These are phyloP conservation scores for Fusarium pseudonygamai DNA, from an alignment of 2,329 filamentous ascomycete genomes.

Conservation along the genomic window DNA sequence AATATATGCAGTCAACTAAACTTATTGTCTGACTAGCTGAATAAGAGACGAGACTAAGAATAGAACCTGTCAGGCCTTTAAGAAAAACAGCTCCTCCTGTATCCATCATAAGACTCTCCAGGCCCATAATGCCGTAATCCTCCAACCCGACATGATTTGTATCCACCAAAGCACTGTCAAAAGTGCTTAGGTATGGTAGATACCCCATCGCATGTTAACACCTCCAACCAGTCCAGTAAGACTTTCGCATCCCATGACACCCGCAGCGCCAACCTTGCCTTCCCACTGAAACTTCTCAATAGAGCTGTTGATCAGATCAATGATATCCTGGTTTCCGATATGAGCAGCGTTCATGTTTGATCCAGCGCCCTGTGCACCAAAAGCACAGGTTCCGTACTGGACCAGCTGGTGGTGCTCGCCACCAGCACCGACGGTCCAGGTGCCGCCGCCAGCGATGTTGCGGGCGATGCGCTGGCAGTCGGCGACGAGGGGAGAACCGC, in stretches of 20 bases:
- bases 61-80: neutral
- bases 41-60: no score
- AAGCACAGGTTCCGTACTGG: neutral
- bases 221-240: neutral
- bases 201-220: neutral
- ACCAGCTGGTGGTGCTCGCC: neutral
- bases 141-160: rapidly evolving
- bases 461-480: neutral
- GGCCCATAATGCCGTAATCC: neutral
- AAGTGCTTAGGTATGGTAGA: neutral
- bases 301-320: neutral
- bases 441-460: neutral
- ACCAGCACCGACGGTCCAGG: neutral
- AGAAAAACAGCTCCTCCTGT: neutral
- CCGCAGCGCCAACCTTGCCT: neutral
- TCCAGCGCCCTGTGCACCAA: neutral
- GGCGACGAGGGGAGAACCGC: neutral
- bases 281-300: neutral
- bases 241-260: neutral
- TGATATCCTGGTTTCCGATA: neutral
- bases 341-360: neutral
- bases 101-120: no score
- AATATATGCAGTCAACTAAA: neutral
- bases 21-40: neutral
- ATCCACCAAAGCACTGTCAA: rapidly evolving